Evolutionary conservation across 164 flowering plant species (phyloP), one percentile per base, ranked within the genome.

Genomic region (Vitis riparia): DNA sequence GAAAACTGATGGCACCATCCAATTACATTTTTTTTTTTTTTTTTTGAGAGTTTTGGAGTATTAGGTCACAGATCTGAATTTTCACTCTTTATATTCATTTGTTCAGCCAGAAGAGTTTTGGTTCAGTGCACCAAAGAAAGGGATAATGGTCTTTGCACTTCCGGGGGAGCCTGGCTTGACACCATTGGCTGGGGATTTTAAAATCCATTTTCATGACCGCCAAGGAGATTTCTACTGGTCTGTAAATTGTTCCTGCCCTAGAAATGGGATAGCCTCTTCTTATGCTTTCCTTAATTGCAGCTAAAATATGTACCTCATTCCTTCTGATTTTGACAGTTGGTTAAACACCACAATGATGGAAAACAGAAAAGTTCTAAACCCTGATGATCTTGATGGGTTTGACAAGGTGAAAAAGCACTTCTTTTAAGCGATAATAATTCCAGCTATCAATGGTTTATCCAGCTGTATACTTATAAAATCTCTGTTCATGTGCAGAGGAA

Each of bases 181-280:
- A 17, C 96, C 92, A 77, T 77, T 94, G 75, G 69, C 83, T 71
- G 99, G 99, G 48, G 99, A 94, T 81, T 94, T 94, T 79, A 94
- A 92, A 81, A 78, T 94, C 73, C 91, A 88, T 67, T 94, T 94
- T 82, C 99, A 91, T 79, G 99, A 94, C 57, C 90, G 92, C 49
- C 95, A 94, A 81, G 99, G 99, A 77, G 98, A 94, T 83, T 94
- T 94, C 71, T 94, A 94, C 83, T 92, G 89, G 99, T 92, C 12
- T 29, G 84, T 77, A 48, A 49, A 70, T 65, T 15, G 47, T 29
- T 47, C 16, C 5, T 3, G 7, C 44, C 14, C 61, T 27, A 15
- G 61, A 9, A 16, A 58, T 58, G 44, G 44, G 44, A 15, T 58
- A 58, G n/a, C 11, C 3, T 58, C 61, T 15, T 16, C 10, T 19